These are phyloP conservation scores for Posidonia australis DNA, from an alignment of 106 monocot genomes.

Conservation along the genomic window DNA sequence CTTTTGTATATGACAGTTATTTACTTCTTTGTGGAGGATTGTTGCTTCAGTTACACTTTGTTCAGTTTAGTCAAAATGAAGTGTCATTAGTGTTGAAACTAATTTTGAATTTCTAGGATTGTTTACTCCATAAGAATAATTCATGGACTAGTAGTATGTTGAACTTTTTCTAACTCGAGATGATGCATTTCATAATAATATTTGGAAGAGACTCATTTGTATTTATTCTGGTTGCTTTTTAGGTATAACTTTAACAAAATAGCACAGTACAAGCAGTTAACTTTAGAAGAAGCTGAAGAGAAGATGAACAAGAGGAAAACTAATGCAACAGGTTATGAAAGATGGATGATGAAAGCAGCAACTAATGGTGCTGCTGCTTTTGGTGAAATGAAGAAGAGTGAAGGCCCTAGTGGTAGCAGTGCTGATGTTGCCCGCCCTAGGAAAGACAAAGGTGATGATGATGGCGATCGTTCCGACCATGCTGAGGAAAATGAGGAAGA, in stretches of 20 bases:
- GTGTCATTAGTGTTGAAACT: no score
- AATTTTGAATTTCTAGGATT: no score
- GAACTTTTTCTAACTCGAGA: no score
- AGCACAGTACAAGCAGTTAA: conserved; percentile 98
- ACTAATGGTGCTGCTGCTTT: conserved; percentile 92
- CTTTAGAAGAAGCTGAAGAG: conserved; percentile 97
- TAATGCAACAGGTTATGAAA: conserved; percentile 92
- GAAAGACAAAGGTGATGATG: conserved; percentile 66
- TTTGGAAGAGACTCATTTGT: neutral
- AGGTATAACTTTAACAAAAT: conserved; percentile 99
- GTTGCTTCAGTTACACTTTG: neutral
- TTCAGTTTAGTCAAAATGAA: neutral
- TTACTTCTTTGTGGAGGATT: neutral
- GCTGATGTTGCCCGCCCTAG: conserved; percentile 38
- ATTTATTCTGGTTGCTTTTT: conserved; percentile 4
- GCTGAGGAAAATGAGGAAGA: conserved; percentile 72
- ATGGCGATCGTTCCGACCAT: conserved; percentile 55
- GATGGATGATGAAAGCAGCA: conserved; percentile 99
- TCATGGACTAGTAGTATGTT: neutral
- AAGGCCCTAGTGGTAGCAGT: conserved; percentile 13
- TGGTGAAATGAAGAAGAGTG: conserved; percentile 56
- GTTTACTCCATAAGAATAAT: no score
- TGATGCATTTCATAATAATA: no score
- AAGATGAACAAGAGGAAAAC: conserved; percentile 89
- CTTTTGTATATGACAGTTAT: neutral